Evolutionary conservation across 495 filamentous ascomycete species (phyloP), one percentile per base, ranked within the genome.

Genomic region (Gamarada debralockiae): DNA sequence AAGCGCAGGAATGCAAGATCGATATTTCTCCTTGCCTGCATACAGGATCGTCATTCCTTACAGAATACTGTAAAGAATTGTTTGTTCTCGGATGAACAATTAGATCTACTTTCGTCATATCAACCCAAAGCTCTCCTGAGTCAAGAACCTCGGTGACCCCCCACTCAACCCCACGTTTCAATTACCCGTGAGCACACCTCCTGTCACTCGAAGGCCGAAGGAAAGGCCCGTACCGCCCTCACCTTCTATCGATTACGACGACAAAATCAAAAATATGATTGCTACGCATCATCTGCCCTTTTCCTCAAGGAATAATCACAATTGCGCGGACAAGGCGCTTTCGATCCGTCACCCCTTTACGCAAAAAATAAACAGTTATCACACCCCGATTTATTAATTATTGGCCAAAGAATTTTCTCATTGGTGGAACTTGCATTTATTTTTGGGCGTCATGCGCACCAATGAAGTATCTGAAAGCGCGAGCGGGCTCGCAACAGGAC

Each of bases 291-390:
- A 29, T 29, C 27, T 29, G 27, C 27, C 5, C 27, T 5, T 29
- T 29, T 29, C 10, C 5, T 29, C 10, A 29, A 29, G 27, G 5
- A 4, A 29, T 29, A 29, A 29, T 29, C 27, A 29, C 27, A 29
- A 29, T 29, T 4, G 4, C 5, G 5, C 27, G 17, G 57, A 65
- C 63, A 53, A 13, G 79, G 76, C 4, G 78, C 79, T 20, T 79
- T 13, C 80, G 56, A 15, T 65, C 57, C 48, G 79, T 81, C 4
- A 77, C 62, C 55, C 83, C 80, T 27, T 79, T 62, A 53, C 78
- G 81, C 70, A 76, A 83, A 51, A 83, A 83, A 10, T 29, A 29
- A 29, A 10, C 5, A 29, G 10, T n/a, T 29, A 29, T 29, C 10
- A 29, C 27, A 5, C 10, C 27, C 27, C 10, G 27, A 29, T 29